Evolutionary conservation across 164 flowering plant species (phyloP), one percentile per base, ranked within the genome.

Genomic region (Houttuynia cordata): DNA sequence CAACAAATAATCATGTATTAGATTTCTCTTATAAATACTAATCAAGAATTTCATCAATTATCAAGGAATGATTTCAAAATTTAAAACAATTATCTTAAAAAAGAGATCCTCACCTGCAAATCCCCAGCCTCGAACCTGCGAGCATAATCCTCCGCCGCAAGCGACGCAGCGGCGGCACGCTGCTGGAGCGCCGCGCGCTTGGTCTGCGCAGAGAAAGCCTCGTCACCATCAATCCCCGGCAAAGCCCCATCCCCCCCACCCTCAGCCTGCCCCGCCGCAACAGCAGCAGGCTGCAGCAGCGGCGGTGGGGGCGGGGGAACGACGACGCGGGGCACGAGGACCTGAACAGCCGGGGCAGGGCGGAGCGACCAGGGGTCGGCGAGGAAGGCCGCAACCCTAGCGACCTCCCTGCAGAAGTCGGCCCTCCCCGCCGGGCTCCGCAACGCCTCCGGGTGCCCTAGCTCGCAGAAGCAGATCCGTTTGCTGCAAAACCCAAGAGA

Each of bases 121-220:
- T 73, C 76, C 18, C 96, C 94, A n/a, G 80, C 66, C 80, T 90
- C 98, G 47, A 89, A 78, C 72, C 78, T 71, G 72, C 85, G 49
- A 0, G 87, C 97, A 64, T 70, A 83, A 64, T 87, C 93, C 85
- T 89, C 98, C 0, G 90, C 94, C 0, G 77, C 90, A 54, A 79
- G 60, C 51, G 82, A 81, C 9, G 81, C 86, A 0, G 77, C 96
- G 17, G 81, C 87, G 0, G 90, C 96, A 72, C 75, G 78, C 70
- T 66, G 79, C 77, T 86, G 96, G 76, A 89, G 59, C 9, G 81
- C 86, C 18, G 70, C 80, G 12, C 97, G 75, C 84, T 83, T 92
- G 22, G 73, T 72, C 76, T 83, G 92, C 56, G 78, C 83, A 19
- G 92, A 84, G 65, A 71, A 51, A 51, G 45, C 50, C 75, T 76